A percentile compares a stretch with the other conserved stretches of the same genome.
Conservation (phyloP, 495 filamentous ascomycete species). For the Annulohypoxylon nitens region DNA sequence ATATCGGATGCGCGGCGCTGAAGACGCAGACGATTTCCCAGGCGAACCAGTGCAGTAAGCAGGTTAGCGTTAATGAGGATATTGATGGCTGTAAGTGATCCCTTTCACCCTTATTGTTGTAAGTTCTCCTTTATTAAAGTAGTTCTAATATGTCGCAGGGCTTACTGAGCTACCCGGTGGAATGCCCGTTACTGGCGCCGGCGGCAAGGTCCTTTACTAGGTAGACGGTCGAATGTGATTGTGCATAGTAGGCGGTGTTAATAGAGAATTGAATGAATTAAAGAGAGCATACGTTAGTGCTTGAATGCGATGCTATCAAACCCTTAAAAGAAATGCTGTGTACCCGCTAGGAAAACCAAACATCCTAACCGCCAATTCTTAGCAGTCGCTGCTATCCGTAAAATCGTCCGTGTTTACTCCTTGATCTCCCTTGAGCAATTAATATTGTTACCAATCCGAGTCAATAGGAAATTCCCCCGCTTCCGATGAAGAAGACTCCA, state of each 20-base stretch:
- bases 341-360: not conserved
- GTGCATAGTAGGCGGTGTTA: conserved; percentile 4
- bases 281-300: not conserved
- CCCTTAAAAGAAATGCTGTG: not conserved
- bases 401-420: not conserved
- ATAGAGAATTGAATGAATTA: conserved; percentile 18
- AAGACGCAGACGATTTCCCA: conserved; percentile 56
- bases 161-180: conserved; percentile 48
- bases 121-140: not conserved
- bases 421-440: too few species aligned
- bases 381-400: not conserved
- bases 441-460: not conserved
- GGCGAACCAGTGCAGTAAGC: conserved; percentile 55
- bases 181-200: conserved; percentile 47
- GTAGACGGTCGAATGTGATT: not conserved
- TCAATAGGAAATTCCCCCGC: not conserved
- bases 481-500: not conserved
- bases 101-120: too few species aligned
- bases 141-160: conserved; percentile 36
- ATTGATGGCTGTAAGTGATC: conserved; percentile 55
- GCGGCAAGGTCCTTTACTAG: conserved; percentile 39
- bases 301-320: not conserved
- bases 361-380: not conserved
- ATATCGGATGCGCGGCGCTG: conserved; percentile 46
- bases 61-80: conserved; percentile 52